These are phyloP conservation scores for Candida lessepsii DNA, from an alignment of 805 yeast genomes.

Conservation along the genomic window DNA sequence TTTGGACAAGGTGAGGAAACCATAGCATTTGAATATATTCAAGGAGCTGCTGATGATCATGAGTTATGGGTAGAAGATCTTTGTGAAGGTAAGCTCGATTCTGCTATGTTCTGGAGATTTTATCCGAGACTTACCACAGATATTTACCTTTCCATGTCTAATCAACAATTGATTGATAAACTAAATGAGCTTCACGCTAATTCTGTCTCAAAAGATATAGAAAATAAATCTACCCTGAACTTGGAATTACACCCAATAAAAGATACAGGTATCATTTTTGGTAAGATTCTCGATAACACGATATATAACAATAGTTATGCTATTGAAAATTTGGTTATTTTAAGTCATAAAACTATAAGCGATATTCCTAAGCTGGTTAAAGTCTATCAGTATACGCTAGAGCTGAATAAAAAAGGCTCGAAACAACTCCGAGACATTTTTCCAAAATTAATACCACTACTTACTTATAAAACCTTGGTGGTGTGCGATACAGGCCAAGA, in stretches of 20 bases:
- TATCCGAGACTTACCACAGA: background rate
- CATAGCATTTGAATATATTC: slow-evolving; percentile 54
- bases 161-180: slow-evolving; percentile 9
- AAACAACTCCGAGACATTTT: slow-evolving; percentile 52
- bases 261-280: slow-evolving; percentile 29
- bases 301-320: slow-evolving; percentile 6
- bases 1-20: background rate
- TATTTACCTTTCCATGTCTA: background rate
- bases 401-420: slow-evolving; percentile 61
- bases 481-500: slow-evolving; percentile 68
- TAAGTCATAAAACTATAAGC: slow-evolving; percentile 20
- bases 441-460: slow-evolving; percentile 38
- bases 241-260: background rate
- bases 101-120: slow-evolving; percentile 25
- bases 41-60: slow-evolving; percentile 95
- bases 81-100: slow-evolving; percentile 49
- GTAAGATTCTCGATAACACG: slow-evolving; percentile 21
- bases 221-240: background rate
- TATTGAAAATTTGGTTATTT: slow-evolving; percentile 20
- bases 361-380: slow-evolving; percentile 11
- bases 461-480: slow-evolving; percentile 29
- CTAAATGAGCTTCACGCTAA: slow-evolving; percentile 14
- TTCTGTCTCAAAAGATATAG: background rate
- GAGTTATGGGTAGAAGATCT: slow-evolving; percentile 65
- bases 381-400: slow-evolving; percentile 20